phyloP scores from a whole-genome alignment of 345 rosid genomes.

The Sonneratia alba region DNA sequence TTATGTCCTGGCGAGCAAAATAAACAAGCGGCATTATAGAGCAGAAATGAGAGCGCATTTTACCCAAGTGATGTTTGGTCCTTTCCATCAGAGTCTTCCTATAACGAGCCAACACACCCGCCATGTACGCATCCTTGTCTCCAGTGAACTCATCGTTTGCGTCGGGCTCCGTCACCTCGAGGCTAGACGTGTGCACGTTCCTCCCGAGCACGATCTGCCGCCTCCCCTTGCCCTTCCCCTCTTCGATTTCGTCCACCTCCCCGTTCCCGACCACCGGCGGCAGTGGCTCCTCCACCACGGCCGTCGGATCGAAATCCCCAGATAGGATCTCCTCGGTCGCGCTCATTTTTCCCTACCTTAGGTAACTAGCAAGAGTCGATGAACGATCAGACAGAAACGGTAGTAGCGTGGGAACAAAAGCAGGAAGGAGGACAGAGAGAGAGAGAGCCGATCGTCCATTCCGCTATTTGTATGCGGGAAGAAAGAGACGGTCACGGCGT shows the following conservation, averaged over 20 bases:
- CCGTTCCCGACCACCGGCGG: constrained; percentile 24
- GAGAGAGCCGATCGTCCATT: not conserved
- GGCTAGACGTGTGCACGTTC: constrained; percentile 73
- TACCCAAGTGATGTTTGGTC: constrained; percentile 78
- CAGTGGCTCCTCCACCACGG: constrained; percentile 18
- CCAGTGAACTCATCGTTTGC: constrained; percentile 82
- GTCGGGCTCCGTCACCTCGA: constrained; percentile 84
- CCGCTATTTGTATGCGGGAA: not conserved
- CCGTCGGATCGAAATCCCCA: constrained; percentile 35
- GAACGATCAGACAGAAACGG: not conserved
- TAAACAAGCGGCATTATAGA: not conserved
- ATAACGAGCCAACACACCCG: constrained; percentile 82
- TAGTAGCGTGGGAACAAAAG: too few relatives aligned
- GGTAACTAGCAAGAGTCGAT: not conserved
- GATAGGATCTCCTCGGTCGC: constrained; percentile 18
- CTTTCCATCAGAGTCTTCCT: constrained; percentile 65
- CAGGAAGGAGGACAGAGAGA: not conserved
- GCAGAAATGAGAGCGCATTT: not conserved
- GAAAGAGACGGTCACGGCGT: constrained; percentile 1
- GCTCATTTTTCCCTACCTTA: not conserved
- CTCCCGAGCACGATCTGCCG: constrained; percentile 74
- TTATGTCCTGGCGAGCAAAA: not conserved
- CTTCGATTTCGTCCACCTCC: constrained; percentile 9
- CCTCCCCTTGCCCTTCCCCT: constrained; percentile 7
- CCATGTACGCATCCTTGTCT: constrained; percentile 92